Evolutionary conservation across 768 basidiomycete genomes (phyloP).

Genomic region (Tylopilus subfusipes): DNA sequence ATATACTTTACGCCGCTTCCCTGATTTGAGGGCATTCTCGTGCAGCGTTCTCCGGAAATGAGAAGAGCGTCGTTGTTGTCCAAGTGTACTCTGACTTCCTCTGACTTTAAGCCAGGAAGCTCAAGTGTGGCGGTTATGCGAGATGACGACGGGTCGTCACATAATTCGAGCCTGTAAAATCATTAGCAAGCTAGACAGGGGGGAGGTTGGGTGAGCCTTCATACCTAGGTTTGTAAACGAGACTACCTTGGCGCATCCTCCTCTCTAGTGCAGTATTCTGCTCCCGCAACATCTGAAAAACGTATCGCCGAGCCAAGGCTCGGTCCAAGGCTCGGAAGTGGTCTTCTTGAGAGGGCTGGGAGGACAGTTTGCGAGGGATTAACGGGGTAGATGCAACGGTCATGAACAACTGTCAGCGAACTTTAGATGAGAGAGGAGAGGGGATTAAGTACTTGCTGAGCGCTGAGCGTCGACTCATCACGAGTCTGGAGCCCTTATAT

Average conservation of each 20-base stretch:
- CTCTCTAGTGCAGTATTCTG: slow-evolving; percentile 17
- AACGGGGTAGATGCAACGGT: slow-evolving; percentile 18
- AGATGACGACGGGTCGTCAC: slow-evolving; percentile 33
- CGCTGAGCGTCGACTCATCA: not conserved
- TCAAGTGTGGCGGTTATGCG: slow-evolving; percentile 36
- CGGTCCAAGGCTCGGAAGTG: slow-evolving; percentile 31
- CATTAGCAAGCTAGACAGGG: slow-evolving; percentile 11
- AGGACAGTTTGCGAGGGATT: slow-evolving; percentile 27
- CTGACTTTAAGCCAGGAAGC: slow-evolving; percentile 38
- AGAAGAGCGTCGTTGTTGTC: slow-evolving; percentile 29
- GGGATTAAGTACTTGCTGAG: not conserved
- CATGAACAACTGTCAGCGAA: slow-evolving; percentile 15
- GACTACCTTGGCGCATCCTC: slow-evolving; percentile 23
- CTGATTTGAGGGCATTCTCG: slow-evolving; percentile 16
- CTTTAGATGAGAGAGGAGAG: not conserved
- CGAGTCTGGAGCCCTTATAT: not conserved
- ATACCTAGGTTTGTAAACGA: slow-evolving; percentile 34
- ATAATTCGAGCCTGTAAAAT: slow-evolving; percentile 36
- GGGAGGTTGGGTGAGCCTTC: slow-evolving; percentile 3
- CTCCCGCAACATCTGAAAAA: slow-evolving; percentile 22
- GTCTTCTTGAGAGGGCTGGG: slow-evolving; percentile 22
- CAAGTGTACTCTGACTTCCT: slow-evolving; percentile 35
- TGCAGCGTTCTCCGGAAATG: slow-evolving; percentile 34
- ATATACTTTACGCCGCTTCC: slow-evolving; percentile 22
- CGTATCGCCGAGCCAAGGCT: slow-evolving; percentile 30